phyloP scores from a whole-genome alignment of 2,329 filamentous ascomycete genomes.

The Phialemoniopsis sp. region DNA sequence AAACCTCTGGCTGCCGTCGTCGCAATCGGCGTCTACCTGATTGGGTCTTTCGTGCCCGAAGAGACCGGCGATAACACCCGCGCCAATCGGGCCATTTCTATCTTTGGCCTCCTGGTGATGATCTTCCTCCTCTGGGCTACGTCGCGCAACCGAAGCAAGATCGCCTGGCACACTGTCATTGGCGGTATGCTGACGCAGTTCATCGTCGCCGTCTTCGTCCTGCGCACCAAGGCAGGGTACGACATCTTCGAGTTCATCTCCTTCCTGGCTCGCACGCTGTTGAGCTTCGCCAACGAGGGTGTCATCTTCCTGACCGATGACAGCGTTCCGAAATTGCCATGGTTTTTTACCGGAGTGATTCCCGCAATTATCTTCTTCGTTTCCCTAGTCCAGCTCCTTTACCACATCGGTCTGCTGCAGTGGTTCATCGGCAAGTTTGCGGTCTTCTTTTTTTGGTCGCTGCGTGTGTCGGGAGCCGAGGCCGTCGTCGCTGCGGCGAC shows the following conservation, averaged over 20 bases:
- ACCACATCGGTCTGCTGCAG: conserved; percentile 76
- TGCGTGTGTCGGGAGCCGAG: conserved; percentile 84
- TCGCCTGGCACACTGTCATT: conserved; percentile 78
- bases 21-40: conserved; percentile 68
- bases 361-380: conserved; percentile 97
- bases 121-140: conserved; percentile 64
- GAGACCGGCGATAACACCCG: conserved; percentile 74
- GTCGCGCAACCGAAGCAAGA: conserved; percentile 60
- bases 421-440: conserved; percentile 90
- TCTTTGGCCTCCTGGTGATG: conserved; percentile 74
- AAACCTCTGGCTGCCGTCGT: conserved; percentile 58
- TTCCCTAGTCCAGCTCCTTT: conserved; percentile 81
- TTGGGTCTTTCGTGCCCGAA: conserved; percentile 71
- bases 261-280: conserved; percentile 64
- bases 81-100: conserved; percentile 72
- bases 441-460: conserved; percentile 84
- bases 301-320: conserved; percentile 64
- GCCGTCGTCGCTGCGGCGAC: conserved; percentile 92
- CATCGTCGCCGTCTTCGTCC: conserved; percentile 81
- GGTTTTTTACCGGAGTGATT: conserved; percentile 77
- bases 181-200: conserved; percentile 88
- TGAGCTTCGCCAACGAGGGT: conserved; percentile 73
- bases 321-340: conserved; percentile 37
- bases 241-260: conserved; percentile 93
- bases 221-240: conserved; percentile 70